Base-by-base conservation (phyloP, 148 eudicot genomes). In the Cornus suecica region DNA sequence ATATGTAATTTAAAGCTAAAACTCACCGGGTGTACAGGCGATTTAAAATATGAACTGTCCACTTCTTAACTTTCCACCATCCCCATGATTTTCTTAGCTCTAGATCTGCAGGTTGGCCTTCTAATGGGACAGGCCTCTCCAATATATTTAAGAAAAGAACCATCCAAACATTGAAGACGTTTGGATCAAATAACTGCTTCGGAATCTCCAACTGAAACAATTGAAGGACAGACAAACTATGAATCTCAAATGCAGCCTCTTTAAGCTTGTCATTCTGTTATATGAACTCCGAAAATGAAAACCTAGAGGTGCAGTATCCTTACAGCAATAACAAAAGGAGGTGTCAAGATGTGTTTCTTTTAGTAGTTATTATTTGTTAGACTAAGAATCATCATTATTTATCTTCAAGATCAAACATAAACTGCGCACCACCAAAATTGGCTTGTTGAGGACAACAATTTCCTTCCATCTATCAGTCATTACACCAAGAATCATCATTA, bases 21-120 rank as follows among this genome's bases (percentile, higher is more conserved):
- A 79, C 86, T 76, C 52, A 96, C 99, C 99, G 84, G 65, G 98
- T 90, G 79, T 88, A 96, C 26, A 96, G 88, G 75, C 99, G 93
- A 82, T 96, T 96, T 72, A 96, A 86, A 77, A 96, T 93, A 82
- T 96, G 99, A 74, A 90, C 98, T 3, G 98, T 96, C 99, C 99
- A 96, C 85, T 96, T 96, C 69, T 96, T 96, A 26, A 96, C 97
- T 79, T 96, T 96, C 99, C 99, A 93, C 99, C 99, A 96, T 68
- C 95, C 99, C 99, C 99, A 96, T 28, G 99, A 86, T 78, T 91
- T 96, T 79, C 99, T 86, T 78, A 82, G 88, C 48, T 96, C 99
- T 8, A 87, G 89, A 82, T 96, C 99, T 64, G 80, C 82, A 52
- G 99, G 99, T 78, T 96, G 98, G 61, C 99, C 99, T 82, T 96